Conservation (phyloP, 2,329 filamentous ascomycete genomes). For the Alternaria metachromatica region DNA sequence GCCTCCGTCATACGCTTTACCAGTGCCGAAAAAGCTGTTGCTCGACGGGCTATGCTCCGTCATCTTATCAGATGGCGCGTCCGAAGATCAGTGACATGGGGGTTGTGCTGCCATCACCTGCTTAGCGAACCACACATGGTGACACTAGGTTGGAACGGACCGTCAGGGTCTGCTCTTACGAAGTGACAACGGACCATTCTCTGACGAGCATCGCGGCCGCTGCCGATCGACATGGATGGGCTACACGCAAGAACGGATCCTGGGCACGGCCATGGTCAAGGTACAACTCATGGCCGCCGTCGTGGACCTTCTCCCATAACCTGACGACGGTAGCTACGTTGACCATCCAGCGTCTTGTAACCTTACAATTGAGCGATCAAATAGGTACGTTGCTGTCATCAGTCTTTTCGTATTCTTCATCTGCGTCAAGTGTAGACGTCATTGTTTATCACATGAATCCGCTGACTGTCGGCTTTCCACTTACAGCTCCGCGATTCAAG, state of each 20-base stretch:
- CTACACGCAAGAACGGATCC: conserved; percentile 22
- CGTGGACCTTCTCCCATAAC: conserved; percentile 21
- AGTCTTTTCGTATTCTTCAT: neutral
- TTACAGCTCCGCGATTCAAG: neutral
- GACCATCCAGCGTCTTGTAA: neutral
- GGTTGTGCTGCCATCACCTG: conserved; percentile 2
- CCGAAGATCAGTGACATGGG: conserved; percentile 27
- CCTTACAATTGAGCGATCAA: neutral
- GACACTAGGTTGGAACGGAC: conserved; percentile 29
- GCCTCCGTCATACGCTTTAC: conserved; percentile 37
- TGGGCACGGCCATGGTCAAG: conserved; percentile 22
- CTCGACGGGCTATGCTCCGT: conserved; percentile 16
- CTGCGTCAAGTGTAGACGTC: conserved; percentile 29
- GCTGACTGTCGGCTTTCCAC: conserved; percentile 9
- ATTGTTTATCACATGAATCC: conserved; percentile 17
- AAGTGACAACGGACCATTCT: conserved; percentile 37
- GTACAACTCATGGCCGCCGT: conserved; percentile 28
- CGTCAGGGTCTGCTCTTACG: conserved; percentile 23
- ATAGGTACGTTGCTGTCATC: neutral
- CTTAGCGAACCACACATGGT: conserved; percentile 23
- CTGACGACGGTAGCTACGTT: conserved; percentile 1
- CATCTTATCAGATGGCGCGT: conserved; percentile 41
- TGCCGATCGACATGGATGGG: conserved; percentile 26
- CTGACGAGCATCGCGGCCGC: conserved; percentile 31
- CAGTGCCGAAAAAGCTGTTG: conserved; percentile 21